Percentiles rank a stretch among this genome's conserved stretches.
Evolutionary conservation across 306 rosid species (phyloP).

Genomic region (Lagenaria siceraria): DNA sequence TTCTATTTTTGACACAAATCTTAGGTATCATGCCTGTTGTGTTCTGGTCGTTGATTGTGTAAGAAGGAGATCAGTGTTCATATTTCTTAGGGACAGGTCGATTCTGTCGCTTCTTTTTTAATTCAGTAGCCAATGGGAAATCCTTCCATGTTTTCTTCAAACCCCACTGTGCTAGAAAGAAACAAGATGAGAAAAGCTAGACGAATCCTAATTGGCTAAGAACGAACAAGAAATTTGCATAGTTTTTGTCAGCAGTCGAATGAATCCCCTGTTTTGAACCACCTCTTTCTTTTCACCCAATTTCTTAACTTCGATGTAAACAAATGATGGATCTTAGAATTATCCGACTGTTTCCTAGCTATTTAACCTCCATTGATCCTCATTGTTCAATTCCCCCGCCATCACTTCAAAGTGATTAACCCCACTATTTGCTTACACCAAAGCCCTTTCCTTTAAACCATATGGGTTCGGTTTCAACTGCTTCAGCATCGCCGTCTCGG

Average conservation of each 20-base stretch:
- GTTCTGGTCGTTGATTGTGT: background rate
- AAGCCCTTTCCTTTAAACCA: background rate
- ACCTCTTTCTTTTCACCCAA: background rate
- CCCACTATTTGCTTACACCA: background rate
- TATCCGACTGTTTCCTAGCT: background rate
- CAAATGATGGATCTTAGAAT: background rate
- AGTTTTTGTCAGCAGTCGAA: background rate
- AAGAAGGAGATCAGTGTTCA: background rate
- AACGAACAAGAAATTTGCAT: background rate
- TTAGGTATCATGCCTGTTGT: background rate
- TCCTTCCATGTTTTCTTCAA: background rate
- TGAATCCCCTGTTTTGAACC: background rate
- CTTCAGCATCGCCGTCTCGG: background rate
- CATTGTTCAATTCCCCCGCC: slow-evolving; percentile 3
- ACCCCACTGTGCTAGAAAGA: background rate
- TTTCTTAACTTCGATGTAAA: background rate
- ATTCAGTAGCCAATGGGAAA: background rate
- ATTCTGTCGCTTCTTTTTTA: background rate
- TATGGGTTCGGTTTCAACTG: slow-evolving; percentile 8
- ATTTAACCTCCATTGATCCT: background rate
- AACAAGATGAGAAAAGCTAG: background rate
- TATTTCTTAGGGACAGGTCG: background rate
- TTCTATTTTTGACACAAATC: background rate
- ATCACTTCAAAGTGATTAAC: slow-evolving; percentile 5
- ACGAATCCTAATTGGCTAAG: background rate